phyloP scores from a whole-genome alignment of 2,329 filamentous ascomycete genomes.

The Diaporthe caulivora region DNA sequence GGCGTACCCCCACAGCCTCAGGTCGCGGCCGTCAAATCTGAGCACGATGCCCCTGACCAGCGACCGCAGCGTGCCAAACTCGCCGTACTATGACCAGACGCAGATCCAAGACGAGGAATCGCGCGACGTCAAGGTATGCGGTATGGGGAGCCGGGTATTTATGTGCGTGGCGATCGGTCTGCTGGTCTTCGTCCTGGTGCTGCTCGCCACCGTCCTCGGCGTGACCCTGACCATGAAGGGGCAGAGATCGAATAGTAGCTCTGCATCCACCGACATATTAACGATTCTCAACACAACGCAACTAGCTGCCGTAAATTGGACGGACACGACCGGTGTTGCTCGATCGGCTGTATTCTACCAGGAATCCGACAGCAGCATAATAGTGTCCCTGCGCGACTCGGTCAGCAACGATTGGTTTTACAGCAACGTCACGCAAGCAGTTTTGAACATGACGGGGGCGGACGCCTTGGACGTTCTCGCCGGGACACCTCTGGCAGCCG shows the following conservation, averaged over 20 bases:
- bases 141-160: conserved; percentile 25
- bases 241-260: not conserved
- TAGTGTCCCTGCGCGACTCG: conserved; percentile 25
- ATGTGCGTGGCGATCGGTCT: conserved; percentile 18
- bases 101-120: not conserved
- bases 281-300: conserved; percentile 1
- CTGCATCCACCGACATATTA: not conserved
- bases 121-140: conserved; percentile 23
- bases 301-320: conserved; percentile 34
- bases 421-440: conserved; percentile 29
- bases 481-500: conserved; percentile 29
- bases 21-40: not conserved
- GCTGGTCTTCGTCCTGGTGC: conserved; percentile 30
- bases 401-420: conserved; percentile 32
- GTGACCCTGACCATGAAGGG: conserved; percentile 27
- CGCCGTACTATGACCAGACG: conserved; percentile 8
- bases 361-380: conserved; percentile 2
- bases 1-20: conserved; percentile 21
- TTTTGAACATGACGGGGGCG: conserved; percentile 26
- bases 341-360: conserved; percentile 27
- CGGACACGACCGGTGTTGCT: conserved; percentile 11
- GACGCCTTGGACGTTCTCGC: not conserved
- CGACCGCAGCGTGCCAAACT: not conserved
- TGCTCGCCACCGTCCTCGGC: conserved; percentile 26
- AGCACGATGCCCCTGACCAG: conserved; percentile 10